These are phyloP conservation scores for Vaccinium macrocarpon DNA, from an alignment of 148 eudicot genomes.

Conservation along the genomic window DNA sequence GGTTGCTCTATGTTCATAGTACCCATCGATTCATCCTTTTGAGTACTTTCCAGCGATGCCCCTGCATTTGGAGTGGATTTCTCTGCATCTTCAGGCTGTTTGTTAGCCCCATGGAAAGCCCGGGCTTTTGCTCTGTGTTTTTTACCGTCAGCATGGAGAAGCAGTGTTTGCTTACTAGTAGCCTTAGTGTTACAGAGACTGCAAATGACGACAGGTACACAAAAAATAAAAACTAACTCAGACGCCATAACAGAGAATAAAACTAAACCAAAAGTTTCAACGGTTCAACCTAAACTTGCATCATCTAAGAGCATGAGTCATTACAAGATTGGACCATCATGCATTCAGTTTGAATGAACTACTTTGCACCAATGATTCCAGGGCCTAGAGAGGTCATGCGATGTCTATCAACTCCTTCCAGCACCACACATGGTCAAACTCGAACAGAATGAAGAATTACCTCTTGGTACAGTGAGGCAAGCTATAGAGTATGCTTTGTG, in stretches of 20 bases:
- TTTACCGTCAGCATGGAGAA: slow-evolving; percentile 86
- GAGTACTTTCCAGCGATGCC: slow-evolving; percentile 28
- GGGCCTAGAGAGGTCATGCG: background rate
- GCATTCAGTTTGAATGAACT: background rate
- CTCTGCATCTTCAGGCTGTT: slow-evolving; percentile 45
- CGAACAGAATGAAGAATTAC: background rate
- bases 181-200: slow-evolving; percentile 82
- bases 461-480: background rate
- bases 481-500: background rate
- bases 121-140: slow-evolving; percentile 86
- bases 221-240: background rate
- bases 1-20: slow-evolving; percentile 18
- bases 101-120: slow-evolving; percentile 65
- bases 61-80: slow-evolving; percentile 33
- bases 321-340: background rate
- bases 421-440: background rate
- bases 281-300: background rate
- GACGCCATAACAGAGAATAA: background rate
- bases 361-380: background rate
- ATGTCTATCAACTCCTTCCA: background rate
- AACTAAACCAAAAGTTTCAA: background rate
- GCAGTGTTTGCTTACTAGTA: slow-evolving; percentile 85
- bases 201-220: slow-evolving; percentile 16
- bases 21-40: slow-evolving; percentile 26
- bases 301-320: background rate